Conservation (phyloP, 768 basidiomycete genomes). For the Russula lepida region DNA sequence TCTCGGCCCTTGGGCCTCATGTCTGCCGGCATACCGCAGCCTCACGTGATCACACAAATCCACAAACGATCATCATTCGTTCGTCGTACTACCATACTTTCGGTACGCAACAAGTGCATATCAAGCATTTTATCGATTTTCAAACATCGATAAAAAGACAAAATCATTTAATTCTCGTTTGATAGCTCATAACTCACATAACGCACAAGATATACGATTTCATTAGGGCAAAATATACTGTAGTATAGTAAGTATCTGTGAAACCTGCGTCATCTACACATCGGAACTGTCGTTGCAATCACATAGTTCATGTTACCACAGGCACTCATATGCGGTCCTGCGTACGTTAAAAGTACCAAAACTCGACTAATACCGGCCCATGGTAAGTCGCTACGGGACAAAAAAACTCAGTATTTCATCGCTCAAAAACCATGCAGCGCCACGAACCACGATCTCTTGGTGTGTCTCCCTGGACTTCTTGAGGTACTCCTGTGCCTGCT, state of each 20-base stretch:
- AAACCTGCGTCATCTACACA: neutral
- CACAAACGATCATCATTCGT: too few relatives aligned
- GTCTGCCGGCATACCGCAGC: too few relatives aligned
- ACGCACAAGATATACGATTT: neutral
- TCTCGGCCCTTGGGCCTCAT: neutral
- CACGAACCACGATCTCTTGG: neutral
- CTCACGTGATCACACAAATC: too few relatives aligned
- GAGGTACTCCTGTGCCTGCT: neutral
- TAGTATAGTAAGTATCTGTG: neutral
- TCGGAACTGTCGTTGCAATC: neutral
- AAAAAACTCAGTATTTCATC: neutral
- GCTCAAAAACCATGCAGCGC: neutral
- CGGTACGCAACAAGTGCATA: too few relatives aligned
- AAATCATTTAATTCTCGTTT: neutral
- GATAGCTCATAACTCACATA: too few relatives aligned
- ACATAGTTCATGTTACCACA: neutral
- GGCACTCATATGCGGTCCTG: neutral
- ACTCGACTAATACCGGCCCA: neutral
- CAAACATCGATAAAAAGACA: too few relatives aligned
- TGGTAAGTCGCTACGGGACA: neutral
- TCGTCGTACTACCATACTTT: too few relatives aligned
- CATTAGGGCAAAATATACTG: neutral
- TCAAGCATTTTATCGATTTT: too few relatives aligned
- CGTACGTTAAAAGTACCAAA: neutral
- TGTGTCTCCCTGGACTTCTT: constrained; percentile 7